A percentile compares a stretch with the other conserved stretches of the same genome.
These are phyloP conservation scores for Eimeria praecox DNA, from an alignment of 169 alveolate species.

Conservation along the genomic window DNA sequence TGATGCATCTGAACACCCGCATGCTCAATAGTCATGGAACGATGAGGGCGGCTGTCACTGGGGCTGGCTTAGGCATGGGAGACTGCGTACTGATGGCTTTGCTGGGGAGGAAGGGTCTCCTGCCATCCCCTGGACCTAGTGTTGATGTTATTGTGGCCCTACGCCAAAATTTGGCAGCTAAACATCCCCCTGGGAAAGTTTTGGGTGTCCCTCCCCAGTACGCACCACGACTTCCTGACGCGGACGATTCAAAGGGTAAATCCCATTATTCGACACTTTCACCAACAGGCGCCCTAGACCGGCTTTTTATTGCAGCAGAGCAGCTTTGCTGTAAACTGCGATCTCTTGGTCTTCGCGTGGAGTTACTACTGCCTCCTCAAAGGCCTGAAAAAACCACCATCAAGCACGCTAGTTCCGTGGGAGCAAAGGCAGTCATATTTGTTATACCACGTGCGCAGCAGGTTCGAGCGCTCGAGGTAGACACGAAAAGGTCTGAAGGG, in stretches of 20 bases:
- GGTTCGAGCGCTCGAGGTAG: background rate
- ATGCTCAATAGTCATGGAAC: background rate
- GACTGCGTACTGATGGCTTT: slow-evolving; percentile 85
- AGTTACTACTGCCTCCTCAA: slow-evolving; percentile 61
- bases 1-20: background rate
- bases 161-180: background rate
- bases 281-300: background rate
- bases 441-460: background rate
- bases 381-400: slow-evolving; percentile 28
- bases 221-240: background rate
- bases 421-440: slow-evolving; percentile 34
- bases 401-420: slow-evolving; percentile 58
- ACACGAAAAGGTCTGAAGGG: background rate
- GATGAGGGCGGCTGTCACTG: slow-evolving; percentile 45
- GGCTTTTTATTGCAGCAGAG: slow-evolving; percentile 18
- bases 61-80: slow-evolving; percentile 87
- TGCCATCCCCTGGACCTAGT: slow-evolving; percentile 19
- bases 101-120: slow-evolving; percentile 71
- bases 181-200: background rate
- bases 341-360: slow-evolving; percentile 56
- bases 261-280: background rate
- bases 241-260: background rate
- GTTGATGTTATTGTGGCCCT: slow-evolving; percentile 65
- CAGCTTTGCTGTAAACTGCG: slow-evolving; percentile 66
- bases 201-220: background rate